Conservation (phyloP, 441 rosid genomes). For the Raphanus hybrid region DNA sequence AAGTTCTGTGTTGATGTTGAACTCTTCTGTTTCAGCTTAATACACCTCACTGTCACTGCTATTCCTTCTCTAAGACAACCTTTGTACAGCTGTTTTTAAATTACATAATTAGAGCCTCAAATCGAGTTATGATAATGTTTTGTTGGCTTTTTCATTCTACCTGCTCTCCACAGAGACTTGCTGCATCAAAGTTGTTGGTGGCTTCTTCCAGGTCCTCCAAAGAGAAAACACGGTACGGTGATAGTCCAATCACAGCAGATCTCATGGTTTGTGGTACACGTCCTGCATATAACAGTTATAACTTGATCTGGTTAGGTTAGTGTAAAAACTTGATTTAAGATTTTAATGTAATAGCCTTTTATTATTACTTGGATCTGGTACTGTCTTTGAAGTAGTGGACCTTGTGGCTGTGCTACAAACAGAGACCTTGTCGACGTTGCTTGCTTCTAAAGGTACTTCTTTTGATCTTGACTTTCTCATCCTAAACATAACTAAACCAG, state of each 20-base stretch:
- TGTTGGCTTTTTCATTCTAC: constrained; percentile 45
- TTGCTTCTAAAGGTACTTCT: constrained; percentile 25
- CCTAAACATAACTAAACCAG: constrained; percentile 50
- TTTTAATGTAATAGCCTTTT: constrained; percentile 19
- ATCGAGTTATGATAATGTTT: constrained; percentile 2
- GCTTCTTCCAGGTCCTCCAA: constrained; percentile 91
- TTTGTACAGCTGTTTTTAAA: constrained; percentile 62
- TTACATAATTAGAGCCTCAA: constrained; percentile 5
- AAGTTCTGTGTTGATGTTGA: constrained; percentile 61
- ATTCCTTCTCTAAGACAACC: constrained; percentile 73
- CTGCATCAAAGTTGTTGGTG: constrained; percentile 72
- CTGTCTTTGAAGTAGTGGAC: constrained; percentile 38
- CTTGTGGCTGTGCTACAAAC: constrained; percentile 40
- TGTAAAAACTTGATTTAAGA: constrained; percentile 17
- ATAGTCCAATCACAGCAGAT: constrained; percentile 78
- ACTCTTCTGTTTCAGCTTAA: constrained; percentile 75
- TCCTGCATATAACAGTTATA: constrained; percentile 59
- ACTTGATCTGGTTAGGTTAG: constrained; percentile 25
- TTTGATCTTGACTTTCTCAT: constrained; percentile 35
- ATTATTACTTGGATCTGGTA: constrained; percentile 41
- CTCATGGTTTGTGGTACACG: constrained; percentile 89
- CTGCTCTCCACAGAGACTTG: constrained; percentile 74
- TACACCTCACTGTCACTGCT: constrained; percentile 64
- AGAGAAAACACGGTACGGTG: constrained; percentile 66
- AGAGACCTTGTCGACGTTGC: constrained; percentile 36